phyloP scores from a whole-genome alignment of 345 rosid species.

The Heritiera fomes region DNA sequence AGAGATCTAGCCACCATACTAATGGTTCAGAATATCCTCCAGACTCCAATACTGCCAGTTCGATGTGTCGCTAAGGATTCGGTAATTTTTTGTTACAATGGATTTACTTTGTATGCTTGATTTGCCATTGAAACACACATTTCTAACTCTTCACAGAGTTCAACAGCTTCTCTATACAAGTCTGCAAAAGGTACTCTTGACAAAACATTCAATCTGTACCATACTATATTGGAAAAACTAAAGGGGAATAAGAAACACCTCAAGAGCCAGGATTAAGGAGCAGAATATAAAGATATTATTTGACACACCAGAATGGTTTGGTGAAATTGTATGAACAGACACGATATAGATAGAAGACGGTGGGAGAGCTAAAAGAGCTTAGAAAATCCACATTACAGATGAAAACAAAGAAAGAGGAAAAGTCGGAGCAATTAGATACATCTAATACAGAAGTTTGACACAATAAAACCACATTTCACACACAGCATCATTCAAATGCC shows the following conservation, averaged over 20 bases:
- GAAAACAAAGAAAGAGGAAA: background rate
- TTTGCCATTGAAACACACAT: no score
- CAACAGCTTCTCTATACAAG: no score
- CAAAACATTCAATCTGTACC: no score
- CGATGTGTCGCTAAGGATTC: background rate
- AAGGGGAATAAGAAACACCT: background rate
- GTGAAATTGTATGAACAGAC: background rate
- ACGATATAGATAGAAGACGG: background rate
- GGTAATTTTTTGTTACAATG: background rate
- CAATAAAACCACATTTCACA: background rate
- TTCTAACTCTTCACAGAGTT: no score
- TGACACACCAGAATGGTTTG: background rate
- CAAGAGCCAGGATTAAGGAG: background rate
- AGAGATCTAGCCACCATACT: background rate
- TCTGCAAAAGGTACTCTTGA: no score
- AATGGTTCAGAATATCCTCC: no score
- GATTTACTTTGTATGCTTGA: background rate
- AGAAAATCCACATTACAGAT: background rate
- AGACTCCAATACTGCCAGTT: no score
- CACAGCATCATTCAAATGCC: slow-evolving; percentile 54
- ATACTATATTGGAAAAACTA: no score
- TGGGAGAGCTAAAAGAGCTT: background rate
- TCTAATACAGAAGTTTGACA: background rate
- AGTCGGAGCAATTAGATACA: background rate
- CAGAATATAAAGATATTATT: background rate